phyloP scores from a whole-genome alignment of 306 rosid genomes.

The Crataegus laevigata region DNA sequence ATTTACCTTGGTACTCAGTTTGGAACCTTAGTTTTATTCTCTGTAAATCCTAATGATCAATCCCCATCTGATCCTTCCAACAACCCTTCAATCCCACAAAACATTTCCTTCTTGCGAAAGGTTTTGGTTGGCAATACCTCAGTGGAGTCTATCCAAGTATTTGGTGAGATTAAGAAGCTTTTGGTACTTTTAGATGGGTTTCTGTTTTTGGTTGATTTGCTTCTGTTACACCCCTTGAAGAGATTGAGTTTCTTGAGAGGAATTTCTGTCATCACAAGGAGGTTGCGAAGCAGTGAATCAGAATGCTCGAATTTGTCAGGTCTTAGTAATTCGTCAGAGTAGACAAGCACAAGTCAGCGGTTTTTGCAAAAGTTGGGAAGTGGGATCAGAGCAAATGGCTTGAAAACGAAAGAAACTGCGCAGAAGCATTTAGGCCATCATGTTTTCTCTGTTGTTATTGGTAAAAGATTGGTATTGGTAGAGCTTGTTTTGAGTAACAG shows the following conservation, averaged over 20 bases:
- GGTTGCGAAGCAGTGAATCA: conserved; percentile 42
- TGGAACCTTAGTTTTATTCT: conserved; percentile 59
- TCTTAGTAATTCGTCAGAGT: conserved; percentile 18
- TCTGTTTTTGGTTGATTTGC: conserved; percentile 54
- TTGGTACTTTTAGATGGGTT: conserved; percentile 64
- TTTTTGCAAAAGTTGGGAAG: conserved; percentile 65
- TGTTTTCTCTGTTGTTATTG: conserved; percentile 54
- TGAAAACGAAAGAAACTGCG: conserved; percentile 52
- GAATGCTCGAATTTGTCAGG: conserved; percentile 36
- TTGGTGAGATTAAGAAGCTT: conserved; percentile 45
- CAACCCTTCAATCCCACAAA: conserved; percentile 19
- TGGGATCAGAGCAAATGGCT: conserved; percentile 58
- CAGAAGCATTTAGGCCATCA: conserved; percentile 33
- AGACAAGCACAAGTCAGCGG: conserved; percentile 43
- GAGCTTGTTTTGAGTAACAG: conserved; percentile 56
- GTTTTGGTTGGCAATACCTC: conserved; percentile 45
- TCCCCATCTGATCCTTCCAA: conserved; percentile 12
- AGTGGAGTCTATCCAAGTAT: conserved; percentile 41
- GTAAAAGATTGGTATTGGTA: conserved; percentile 56
- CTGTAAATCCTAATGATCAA: conserved; percentile 23
- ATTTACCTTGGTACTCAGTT: conserved; percentile 62
- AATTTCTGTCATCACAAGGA: conserved; percentile 45
- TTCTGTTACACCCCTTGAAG: conserved; percentile 38
- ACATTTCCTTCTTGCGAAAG: conserved; percentile 40
- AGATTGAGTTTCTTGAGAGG: conserved; percentile 59